Conservation (phyloP, 2,329 filamentous ascomycete species). For the Hypoxylon sp. region DNA sequence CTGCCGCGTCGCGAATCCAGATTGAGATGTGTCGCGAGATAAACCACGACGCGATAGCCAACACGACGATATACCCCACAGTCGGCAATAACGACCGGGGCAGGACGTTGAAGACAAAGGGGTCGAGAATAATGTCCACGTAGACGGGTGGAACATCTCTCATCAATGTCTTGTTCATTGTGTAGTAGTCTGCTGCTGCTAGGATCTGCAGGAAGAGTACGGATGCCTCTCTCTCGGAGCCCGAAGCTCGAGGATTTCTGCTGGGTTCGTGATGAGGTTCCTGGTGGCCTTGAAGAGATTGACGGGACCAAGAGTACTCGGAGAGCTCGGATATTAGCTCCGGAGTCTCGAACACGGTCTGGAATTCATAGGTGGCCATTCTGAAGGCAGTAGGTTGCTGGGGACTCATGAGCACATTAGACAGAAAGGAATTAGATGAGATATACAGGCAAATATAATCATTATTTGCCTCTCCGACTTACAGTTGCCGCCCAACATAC, state of each 20-base stretch:
- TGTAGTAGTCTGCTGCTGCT: slow-evolving; percentile 86
- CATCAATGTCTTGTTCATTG: slow-evolving; percentile 79
- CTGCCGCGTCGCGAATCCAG: slow-evolving; percentile 44
- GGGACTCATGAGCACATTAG: slow-evolving; percentile 19
- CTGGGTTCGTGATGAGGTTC: slow-evolving; percentile 15
- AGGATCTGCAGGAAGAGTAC: slow-evolving; percentile 76
- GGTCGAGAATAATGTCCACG: slow-evolving; percentile 86
- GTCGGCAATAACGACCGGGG: slow-evolving; percentile 80
- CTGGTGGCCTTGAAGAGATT: slow-evolving; percentile 41
- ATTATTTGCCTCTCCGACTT: slow-evolving; percentile 57
- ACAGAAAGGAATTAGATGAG: slow-evolving; percentile 21
- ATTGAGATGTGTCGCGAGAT: slow-evolving; percentile 50
- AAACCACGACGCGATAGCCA: slow-evolving; percentile 61
- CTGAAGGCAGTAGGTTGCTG: slow-evolving; percentile 88
- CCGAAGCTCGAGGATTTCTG: slow-evolving; percentile 1
- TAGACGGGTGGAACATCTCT: slow-evolving; percentile 73
- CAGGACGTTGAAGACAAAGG: slow-evolving; percentile 80
- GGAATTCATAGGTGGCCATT: slow-evolving; percentile 69
- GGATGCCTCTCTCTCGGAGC: slow-evolving; percentile 51
- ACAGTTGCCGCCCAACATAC: slow-evolving; percentile 95
- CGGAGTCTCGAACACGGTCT: slow-evolving; percentile 67
- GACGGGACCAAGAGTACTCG: slow-evolving; percentile 64
- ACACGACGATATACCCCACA: slow-evolving; percentile 68
- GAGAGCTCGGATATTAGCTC: slow-evolving; percentile 71
- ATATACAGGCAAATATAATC: background rate